phyloP scores from a whole-genome alignment of 2,329 filamentous ascomycete genomes.

The Sclerotiophoma versabilis region DNA sequence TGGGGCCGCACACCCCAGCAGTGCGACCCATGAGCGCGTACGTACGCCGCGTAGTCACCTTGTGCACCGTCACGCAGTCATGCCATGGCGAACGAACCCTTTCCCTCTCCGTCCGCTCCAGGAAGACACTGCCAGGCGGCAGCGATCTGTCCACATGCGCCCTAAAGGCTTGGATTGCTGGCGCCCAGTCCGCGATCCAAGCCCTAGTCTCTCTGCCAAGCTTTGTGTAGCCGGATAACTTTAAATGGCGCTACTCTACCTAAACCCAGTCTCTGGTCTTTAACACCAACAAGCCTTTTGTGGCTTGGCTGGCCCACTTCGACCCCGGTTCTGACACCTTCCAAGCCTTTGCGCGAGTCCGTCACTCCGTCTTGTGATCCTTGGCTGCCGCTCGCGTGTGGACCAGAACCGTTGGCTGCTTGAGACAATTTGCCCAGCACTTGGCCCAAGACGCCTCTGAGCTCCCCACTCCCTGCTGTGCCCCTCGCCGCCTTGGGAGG shows the following conservation, averaged over 20 bases:
- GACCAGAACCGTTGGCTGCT: constrained; percentile 16
- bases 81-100: not conserved
- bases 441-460: constrained; percentile 31
- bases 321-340: constrained; percentile 33
- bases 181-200: constrained; percentile 30
- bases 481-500: constrained; percentile 28
- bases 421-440: constrained; percentile 33
- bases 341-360: constrained; percentile 32
- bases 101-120: not conserved
- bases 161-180: constrained; percentile 17
- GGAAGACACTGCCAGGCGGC: not conserved
- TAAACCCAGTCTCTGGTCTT: constrained; percentile 45
- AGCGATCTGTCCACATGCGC: constrained; percentile 16
- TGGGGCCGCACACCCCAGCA: constrained; percentile 25
- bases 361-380: constrained; percentile 37
- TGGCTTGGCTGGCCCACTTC: constrained; percentile 30
- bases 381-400: constrained; percentile 28
- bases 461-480: constrained; percentile 20
- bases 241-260: constrained; percentile 39
- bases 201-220: constrained; percentile 30
- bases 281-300: constrained; percentile 46
- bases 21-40: constrained; percentile 19
- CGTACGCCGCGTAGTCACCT: constrained; percentile 14
- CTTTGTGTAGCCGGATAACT: constrained; percentile 30
- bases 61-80: not conserved